Base-by-base conservation (phyloP, 1,284 basidiomycete genomes). In the Sporisorium graminicola region DNA sequence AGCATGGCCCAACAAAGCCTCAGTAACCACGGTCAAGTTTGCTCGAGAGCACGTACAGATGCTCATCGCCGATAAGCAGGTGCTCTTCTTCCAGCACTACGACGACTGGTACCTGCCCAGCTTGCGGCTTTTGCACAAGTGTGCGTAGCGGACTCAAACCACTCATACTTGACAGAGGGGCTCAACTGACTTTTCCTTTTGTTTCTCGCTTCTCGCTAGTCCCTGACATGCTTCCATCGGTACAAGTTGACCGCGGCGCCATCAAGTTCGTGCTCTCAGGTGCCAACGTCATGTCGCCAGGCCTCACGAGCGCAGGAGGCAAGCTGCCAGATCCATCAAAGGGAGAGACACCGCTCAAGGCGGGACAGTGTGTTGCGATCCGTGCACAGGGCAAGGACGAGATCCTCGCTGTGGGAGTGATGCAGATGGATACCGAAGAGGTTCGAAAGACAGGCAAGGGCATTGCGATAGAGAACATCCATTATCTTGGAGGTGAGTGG, bases 1-100 rank as follows among this genome's bases (percentile, higher is more conserved):
- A 80, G 90, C 99, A 64, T 98, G 97, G 97, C 94, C 95, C 14
- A 99, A 99, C 91, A 99, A 99, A 89, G 95, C 98, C 87, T 89
- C 91, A 1, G 88, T 98, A 51, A 92, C 93, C 9, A 91, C 93
- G 79, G 93, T 95, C 70, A 99, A 98, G 89, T 85, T 83, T 55
- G 98, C 95, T 88, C 93, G 93, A 90, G 96, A 98, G 77, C 94
- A 97, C 86, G 90, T 98, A 79, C 94, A 94, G 59, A 93, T 99
- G 85, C 94, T 94, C 86, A 92, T 94, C 1, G 88, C 96, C 40
- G 90, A 94, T 74, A 89, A 91, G 51, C 91, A 93, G 83, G 95
- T 96, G 6, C 86, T 99, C 66, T 94, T 98, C 87, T 96, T 98
- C 89, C 95, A 99, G 86, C 95, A 98, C 86, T 95, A 94, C 85